These are phyloP conservation scores for Thelonectria rubi DNA, from an alignment of 2,329 filamentous ascomycete genomes.

Conservation along the genomic window DNA sequence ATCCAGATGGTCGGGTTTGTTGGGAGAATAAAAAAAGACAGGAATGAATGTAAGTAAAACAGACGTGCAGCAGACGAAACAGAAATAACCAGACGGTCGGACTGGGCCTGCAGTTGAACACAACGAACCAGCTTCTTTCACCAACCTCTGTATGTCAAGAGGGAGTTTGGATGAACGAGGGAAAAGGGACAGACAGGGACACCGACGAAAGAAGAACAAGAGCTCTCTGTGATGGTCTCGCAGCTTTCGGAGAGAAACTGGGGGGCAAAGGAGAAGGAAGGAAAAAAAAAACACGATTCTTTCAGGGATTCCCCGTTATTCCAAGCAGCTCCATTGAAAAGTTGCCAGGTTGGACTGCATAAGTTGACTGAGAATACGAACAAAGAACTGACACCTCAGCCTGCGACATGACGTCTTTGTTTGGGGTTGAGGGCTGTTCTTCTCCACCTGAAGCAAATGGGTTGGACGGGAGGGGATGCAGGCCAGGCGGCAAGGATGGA, in stretches of 20 bases:
- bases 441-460: conserved; percentile 9
- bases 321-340: conserved; percentile 9
- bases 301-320: conserved; percentile 2
- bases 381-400: conserved; percentile 20
- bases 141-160: not conserved
- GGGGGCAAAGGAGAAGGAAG: not conserved
- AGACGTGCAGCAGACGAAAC: not conserved
- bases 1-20: not conserved
- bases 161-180: not conserved
- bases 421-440: conserved; percentile 14
- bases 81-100: not conserved
- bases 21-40: not conserved
- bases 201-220: not conserved
- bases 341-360: conserved; percentile 23
- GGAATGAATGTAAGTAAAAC: not conserved
- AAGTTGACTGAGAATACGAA: conserved; percentile 21
- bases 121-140: not conserved
- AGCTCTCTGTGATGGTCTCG: not conserved
- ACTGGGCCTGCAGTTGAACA: not conserved
- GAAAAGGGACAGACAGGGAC: not conserved
- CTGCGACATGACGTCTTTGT: conserved; percentile 21
- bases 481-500: not conserved
- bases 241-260: not conserved
- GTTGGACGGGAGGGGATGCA: conserved; percentile 10
- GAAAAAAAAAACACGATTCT: not conserved